phyloP scores from a whole-genome alignment of 2,329 filamentous ascomycete genomes.

The Fusarium mangiferae region DNA sequence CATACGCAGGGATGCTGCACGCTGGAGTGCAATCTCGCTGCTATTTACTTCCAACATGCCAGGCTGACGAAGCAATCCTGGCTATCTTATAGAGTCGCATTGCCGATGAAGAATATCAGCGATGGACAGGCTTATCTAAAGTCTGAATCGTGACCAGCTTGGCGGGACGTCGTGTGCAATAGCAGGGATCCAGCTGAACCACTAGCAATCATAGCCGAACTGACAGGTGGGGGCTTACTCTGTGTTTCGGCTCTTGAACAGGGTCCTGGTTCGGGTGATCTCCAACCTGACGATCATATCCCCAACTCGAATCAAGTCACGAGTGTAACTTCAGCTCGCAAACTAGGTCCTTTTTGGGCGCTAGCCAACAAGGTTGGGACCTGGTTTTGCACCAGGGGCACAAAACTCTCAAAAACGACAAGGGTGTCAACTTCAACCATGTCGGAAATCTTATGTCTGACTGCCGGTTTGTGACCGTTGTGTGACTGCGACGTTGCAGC shows the following conservation, averaged over 20 bases:
- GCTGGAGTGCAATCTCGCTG: conserved; percentile 1
- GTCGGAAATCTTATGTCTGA: conserved; percentile 11
- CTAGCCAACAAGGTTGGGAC: not conserved
- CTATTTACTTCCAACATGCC: not conserved
- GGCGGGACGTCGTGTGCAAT: conserved; percentile 1
- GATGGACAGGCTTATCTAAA: conserved; percentile 6
- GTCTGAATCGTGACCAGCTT: conserved; percentile 12
- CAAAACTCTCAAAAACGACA: not conserved
- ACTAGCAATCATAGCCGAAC: conserved; percentile 38
- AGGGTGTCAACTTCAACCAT: conserved; percentile 5
- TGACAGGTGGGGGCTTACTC: conserved; percentile 32
- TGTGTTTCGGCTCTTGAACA: conserved; percentile 23
- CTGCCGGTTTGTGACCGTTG: conserved; percentile 12
- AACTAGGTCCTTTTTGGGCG: conserved; percentile 21
- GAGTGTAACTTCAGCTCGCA: conserved; percentile 19
- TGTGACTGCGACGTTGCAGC: not conserved
- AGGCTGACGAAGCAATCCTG: conserved; percentile 1
- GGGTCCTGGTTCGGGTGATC: conserved; percentile 20
- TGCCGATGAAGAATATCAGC: not conserved
- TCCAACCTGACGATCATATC: conserved; percentile 16
- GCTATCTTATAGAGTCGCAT: conserved; percentile 5
- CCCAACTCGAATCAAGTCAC: conserved; percentile 5
- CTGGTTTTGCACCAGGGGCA: conserved; percentile 2
- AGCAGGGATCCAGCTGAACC: conserved; percentile 26
- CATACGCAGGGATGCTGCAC: not conserved